These are phyloP conservation scores for Cyclospora cayetanensis DNA, from an alignment of 169 alveolate genomes.

Conservation along the genomic window DNA sequence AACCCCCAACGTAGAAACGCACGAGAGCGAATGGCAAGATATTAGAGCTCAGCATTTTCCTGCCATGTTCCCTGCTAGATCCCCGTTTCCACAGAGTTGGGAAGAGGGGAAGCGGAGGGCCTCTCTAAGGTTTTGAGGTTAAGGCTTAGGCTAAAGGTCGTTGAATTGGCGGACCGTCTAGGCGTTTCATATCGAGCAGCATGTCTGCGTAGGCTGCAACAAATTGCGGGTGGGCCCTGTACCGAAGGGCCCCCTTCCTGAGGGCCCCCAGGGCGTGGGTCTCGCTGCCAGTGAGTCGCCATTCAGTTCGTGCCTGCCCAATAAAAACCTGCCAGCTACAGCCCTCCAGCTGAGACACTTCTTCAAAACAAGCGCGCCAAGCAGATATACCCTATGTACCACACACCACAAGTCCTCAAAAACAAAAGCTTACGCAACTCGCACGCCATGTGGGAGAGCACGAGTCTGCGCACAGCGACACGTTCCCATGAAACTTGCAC, in stretches of 20 bases:
- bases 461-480: no score
- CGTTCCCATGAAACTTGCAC: no score
- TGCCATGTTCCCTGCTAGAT: neutral
- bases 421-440: no score
- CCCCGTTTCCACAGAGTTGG: neutral
- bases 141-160: no score
- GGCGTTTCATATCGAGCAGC: conserved; percentile 7
- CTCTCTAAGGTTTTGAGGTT: no score
- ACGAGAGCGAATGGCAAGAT: neutral
- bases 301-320: conserved; percentile 11
- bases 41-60: neutral
- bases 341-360: neutral
- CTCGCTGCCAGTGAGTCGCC: neutral
- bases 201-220: conserved; percentile 33
- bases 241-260: neutral
- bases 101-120: neutral
- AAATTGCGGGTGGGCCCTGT: conserved; percentile 2
- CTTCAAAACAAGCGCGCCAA: conserved; percentile 34
- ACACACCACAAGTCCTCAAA: neutral
- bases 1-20: neutral
- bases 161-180: no score
- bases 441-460: no score
- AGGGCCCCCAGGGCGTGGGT: conserved; percentile 24
- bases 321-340: conserved; percentile 18
- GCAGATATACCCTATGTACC: neutral